Evolutionary conservation across 2,329 filamentous ascomycete species (phyloP).

Genomic region (Purpureocillium takamizusanense): DNA sequence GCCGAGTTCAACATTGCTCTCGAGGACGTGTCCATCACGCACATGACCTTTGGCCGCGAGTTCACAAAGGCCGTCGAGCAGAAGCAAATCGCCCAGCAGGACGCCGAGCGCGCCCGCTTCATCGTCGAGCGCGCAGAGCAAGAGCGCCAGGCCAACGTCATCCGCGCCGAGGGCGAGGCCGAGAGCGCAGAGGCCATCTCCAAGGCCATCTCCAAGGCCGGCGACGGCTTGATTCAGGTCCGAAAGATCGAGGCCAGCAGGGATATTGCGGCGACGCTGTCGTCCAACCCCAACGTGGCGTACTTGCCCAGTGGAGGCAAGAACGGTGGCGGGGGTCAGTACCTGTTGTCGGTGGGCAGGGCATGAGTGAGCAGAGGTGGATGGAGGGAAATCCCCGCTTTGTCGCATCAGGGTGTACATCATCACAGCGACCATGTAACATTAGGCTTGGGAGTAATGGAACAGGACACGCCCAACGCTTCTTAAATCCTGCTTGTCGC

Average conservation of each 20-base stretch:
- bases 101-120: constrained; percentile 93
- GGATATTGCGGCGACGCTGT: constrained; percentile 87
- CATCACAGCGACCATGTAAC: constrained; percentile 24
- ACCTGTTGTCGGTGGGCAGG: constrained; percentile 43
- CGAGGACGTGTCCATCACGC: constrained; percentile 97
- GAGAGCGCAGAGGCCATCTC: constrained; percentile 93
- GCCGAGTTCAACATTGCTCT: constrained; percentile 98
- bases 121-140: constrained; percentile 98
- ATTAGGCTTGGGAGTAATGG: constrained; percentile 17
- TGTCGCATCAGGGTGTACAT: constrained; percentile 11
- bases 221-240: constrained; percentile 91
- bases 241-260: constrained; percentile 93
- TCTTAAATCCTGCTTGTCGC: too few relatives aligned
- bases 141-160: constrained; percentile 96
- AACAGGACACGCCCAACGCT: too few relatives aligned
- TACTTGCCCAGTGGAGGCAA: constrained; percentile 78
- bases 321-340: constrained; percentile 44
- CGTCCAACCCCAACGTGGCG: constrained; percentile 87
- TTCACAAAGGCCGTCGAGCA: constrained; percentile 98
- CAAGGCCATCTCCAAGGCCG: constrained; percentile 85
- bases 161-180: constrained; percentile 94
- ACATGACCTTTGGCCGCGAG: constrained; percentile 99
- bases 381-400: constrained; percentile 24
- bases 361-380: constrained; percentile 16
- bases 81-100: constrained; percentile 99